Percentiles rank a stretch among this genome's conserved stretches.
phyloP scores from a whole-genome alignment of 768 basidiomycete species.

The Agaricus bisporus region DNA sequence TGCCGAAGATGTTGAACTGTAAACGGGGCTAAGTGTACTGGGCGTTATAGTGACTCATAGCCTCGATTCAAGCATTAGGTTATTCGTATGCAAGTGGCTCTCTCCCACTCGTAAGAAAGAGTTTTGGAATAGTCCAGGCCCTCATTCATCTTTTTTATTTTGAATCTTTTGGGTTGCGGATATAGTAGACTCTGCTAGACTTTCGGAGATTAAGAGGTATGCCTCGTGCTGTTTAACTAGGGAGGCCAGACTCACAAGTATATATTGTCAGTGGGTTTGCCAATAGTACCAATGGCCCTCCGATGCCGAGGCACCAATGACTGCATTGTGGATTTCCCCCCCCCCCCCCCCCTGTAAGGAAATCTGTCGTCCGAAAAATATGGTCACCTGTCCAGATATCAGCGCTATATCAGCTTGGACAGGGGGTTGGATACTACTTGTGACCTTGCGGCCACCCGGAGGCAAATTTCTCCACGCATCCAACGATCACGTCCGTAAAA shows the following conservation, averaged over 20 bases:
- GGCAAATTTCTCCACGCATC: constrained; percentile 1
- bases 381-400: neutral
- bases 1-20: neutral
- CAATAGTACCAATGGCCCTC: too few species aligned
- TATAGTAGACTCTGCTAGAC: neutral
- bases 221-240: constrained; percentile 2
- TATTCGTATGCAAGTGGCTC: neutral
- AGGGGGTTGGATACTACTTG: neutral
- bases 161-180: neutral
- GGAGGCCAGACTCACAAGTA: neutral
- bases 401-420: neutral
- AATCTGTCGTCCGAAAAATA: neutral
- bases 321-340: too few species aligned
- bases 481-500: neutral
- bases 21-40: neutral
- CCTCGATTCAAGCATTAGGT: neutral
- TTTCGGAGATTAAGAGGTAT: constrained; percentile 6
- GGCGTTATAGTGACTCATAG: neutral
- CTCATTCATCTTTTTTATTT: neutral
- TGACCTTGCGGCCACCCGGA: neutral
- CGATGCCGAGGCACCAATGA: too few species aligned
- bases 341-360: too few species aligned
- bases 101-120: neutral
- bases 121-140: neutral
- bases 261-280: too few species aligned